Evolutionary conservation across 306 rosid species (phyloP).

Genomic region (Fagus crenata): DNA sequence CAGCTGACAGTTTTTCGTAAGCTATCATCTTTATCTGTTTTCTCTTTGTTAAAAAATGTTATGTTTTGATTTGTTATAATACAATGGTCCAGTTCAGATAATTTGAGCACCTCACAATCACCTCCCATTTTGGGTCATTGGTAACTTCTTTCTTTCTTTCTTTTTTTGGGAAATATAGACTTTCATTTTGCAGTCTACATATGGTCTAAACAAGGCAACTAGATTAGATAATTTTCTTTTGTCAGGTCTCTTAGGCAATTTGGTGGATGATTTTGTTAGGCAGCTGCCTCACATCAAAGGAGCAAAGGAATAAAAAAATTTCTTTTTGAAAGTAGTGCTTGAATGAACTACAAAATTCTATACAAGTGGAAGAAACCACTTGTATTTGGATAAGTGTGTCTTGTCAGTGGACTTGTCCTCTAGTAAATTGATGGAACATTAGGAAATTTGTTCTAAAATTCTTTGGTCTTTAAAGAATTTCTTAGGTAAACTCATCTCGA

Average conservation of each 20-base stretch:
- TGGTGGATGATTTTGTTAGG: not conserved
- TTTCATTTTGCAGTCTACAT: not conserved
- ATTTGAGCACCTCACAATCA: not conserved
- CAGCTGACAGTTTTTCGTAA: conserved; percentile 77
- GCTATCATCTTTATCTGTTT: conserved; percentile 31
- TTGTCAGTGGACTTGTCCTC: not conserved
- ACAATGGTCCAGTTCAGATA: not conserved
- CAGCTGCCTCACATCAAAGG: no score
- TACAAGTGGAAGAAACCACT: not conserved
- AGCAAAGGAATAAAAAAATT: no score
- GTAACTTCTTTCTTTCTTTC: not conserved
- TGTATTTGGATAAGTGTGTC: not conserved
- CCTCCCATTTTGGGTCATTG: not conserved
- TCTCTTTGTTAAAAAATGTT: conserved; percentile 23
- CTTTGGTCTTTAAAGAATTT: not conserved
- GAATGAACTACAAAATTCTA: no score
- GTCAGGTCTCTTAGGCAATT: not conserved
- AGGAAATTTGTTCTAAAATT: not conserved
- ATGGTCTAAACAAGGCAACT: not conserved
- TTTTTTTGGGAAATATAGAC: not conserved
- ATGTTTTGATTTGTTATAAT: not conserved
- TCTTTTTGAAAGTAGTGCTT: no score
- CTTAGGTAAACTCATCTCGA: not conserved
- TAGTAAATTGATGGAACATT: not conserved
- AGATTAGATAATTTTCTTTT: not conserved